phyloP scores from a whole-genome alignment of 2,329 filamentous ascomycete species.

The Metarhizium guizhouense region DNA sequence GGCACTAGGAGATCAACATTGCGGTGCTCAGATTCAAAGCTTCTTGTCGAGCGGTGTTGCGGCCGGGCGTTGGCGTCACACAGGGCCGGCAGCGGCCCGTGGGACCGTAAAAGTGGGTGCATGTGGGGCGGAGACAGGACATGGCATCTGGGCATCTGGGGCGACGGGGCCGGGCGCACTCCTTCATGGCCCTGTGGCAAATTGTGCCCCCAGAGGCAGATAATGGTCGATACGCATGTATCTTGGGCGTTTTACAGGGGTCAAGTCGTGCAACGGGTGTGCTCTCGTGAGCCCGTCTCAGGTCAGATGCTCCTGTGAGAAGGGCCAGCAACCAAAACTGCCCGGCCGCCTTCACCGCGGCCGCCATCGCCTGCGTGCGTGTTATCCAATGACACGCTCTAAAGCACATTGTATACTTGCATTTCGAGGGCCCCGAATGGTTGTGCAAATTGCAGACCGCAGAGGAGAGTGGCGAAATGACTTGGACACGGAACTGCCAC shows the following conservation, averaged over 20 bases:
- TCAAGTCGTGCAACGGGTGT: no score
- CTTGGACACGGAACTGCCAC: no score
- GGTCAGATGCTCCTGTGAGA: neutral
- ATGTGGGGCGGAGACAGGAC: neutral
- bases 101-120: neutral
- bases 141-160: neutral
- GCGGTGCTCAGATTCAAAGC: neutral
- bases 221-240: no score
- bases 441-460: no score
- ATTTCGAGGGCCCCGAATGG: no score
- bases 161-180: no score
- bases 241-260: no score
- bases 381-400: neutral
- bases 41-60: neutral
- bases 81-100: constrained; percentile 10
- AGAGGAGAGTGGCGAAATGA: no score
- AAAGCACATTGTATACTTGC: neutral
- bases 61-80: constrained; percentile 5
- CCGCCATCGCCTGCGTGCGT: neutral
- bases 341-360: neutral
- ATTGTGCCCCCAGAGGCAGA: no score
- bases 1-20: neutral
- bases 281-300: neutral
- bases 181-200: no score
- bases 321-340: neutral